Conservation (phyloP, 2,329 filamentous ascomycete genomes). For the Fusarium sterilihyphosum region DNA sequence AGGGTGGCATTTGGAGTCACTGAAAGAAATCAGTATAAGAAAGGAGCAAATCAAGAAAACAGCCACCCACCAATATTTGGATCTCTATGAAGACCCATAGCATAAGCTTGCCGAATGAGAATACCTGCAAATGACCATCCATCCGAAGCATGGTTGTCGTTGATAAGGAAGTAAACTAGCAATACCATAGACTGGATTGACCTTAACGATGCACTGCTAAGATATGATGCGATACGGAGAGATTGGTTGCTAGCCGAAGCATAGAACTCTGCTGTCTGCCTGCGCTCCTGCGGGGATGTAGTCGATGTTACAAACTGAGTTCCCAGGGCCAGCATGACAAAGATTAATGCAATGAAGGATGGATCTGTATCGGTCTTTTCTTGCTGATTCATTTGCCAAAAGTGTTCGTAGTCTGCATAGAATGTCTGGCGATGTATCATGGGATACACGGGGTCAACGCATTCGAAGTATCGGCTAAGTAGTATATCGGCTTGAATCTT, state of each 20-base stretch:
- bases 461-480: constrained; percentile 71
- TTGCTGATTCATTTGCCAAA: constrained; percentile 70
- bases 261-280: constrained; percentile 83
- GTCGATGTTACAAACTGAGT: constrained; percentile 76
- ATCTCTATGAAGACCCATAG: constrained; percentile 82
- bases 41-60: neutral
- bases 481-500: constrained; percentile 81
- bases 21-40: constrained; percentile 44
- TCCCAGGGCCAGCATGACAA: constrained; percentile 80
- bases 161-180: constrained; percentile 84
- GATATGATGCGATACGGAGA: constrained; percentile 77
- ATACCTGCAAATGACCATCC: constrained; percentile 86
- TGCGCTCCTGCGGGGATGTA: constrained; percentile 68
- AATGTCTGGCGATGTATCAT: constrained; percentile 82
- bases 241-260: constrained; percentile 83
- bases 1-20: constrained; percentile 71
- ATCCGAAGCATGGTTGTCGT: constrained; percentile 85
- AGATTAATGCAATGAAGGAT: constrained; percentile 76
- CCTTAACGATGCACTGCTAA: constrained; percentile 77
- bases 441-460: constrained; percentile 82
- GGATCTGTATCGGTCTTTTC: constrained; percentile 73
- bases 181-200: constrained; percentile 84
- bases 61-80: constrained; percentile 70
- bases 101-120: constrained; percentile 79
- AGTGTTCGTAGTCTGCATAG: constrained; percentile 80